phyloP scores from a whole-genome alignment of 257 asterid species.

The Knoxia roxburghii region DNA sequence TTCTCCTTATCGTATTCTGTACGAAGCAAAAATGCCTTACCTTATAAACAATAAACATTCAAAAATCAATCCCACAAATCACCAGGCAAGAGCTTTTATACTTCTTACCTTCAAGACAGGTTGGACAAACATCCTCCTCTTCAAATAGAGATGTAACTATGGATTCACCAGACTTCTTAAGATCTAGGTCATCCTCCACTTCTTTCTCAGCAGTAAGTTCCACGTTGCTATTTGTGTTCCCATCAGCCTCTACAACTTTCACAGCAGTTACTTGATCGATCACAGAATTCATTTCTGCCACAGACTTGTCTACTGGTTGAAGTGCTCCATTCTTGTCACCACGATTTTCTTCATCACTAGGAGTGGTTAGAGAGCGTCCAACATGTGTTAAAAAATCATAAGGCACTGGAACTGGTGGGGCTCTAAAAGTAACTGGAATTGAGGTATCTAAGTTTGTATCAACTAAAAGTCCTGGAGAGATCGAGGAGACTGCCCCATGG shows the following conservation, averaged over 20 bases:
- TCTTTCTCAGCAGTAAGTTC: constrained; percentile 39
- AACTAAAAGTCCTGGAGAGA: constrained; percentile 63
- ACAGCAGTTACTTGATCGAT: constrained; percentile 32
- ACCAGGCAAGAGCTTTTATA: constrained; percentile 8
- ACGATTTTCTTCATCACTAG: constrained; percentile 31
- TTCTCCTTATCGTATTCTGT: constrained; percentile 85
- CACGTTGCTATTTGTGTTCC: constrained; percentile 24
- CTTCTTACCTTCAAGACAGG: constrained; percentile 79
- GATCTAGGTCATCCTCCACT: constrained; percentile 43
- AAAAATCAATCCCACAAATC: background rate
- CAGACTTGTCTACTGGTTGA: constrained; percentile 34
- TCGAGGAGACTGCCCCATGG: constrained; percentile 42
- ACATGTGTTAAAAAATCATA: constrained; percentile 53
- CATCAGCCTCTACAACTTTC: constrained; percentile 48
- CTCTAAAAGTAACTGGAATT: constrained; percentile 65
- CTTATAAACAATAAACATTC: background rate
- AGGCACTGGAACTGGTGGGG: constrained; percentile 83
- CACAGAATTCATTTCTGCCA: constrained; percentile 33
- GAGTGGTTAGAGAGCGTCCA: constrained; percentile 39
- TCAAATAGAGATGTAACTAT: constrained; percentile 35
- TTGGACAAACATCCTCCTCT: constrained; percentile 86
- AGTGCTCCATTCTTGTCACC: constrained; percentile 42
- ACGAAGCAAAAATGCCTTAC: constrained; percentile 8
- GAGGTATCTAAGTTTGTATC: constrained; percentile 89
- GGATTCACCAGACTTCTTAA: constrained; percentile 47